Percentiles rank a stretch among this genome's conserved stretches.
phyloP scores from a whole-genome alignment of 371 early-diverging fungal genomes.

The Chytridiales sp. region DNA sequence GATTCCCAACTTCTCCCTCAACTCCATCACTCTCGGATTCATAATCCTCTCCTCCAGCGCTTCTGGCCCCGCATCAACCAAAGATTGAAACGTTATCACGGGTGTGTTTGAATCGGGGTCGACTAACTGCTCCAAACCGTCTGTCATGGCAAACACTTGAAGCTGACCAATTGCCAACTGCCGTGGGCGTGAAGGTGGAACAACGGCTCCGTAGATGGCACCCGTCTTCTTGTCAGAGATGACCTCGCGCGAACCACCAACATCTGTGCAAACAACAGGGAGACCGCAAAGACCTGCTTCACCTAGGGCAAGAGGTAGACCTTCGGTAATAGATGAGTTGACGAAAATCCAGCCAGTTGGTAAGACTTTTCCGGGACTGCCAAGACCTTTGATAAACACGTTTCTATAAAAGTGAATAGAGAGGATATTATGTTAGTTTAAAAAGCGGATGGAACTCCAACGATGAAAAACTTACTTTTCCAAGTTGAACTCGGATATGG shows the following conservation, averaged over 20 bases:
- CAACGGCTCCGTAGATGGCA: conserved; percentile 33
- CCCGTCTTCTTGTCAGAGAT: conserved; percentile 30
- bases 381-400: conserved; percentile 38
- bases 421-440: neutral
- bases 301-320: conserved; percentile 41
- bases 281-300: conserved; percentile 45
- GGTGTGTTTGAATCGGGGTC: conserved; percentile 10
- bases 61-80: conserved; percentile 20
- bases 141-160: conserved; percentile 37
- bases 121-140: conserved; percentile 28
- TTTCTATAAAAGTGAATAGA: conserved; percentile 23
- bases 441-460: neutral
- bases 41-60: conserved; percentile 25
- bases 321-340: conserved; percentile 46
- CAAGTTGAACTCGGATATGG: conserved; percentile 28
- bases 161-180: conserved; percentile 40
- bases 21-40: conserved; percentile 22
- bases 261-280: conserved; percentile 46
- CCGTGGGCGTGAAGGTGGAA: conserved; percentile 38
- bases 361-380: conserved; percentile 34
- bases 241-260: conserved; percentile 43
- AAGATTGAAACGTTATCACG: conserved; percentile 20
- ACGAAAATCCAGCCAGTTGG: conserved; percentile 45
- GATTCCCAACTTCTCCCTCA: conserved; percentile 31
- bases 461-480: neutral